phyloP scores from a whole-genome alignment of 106 monocot species.

The Allium cepa region DNA sequence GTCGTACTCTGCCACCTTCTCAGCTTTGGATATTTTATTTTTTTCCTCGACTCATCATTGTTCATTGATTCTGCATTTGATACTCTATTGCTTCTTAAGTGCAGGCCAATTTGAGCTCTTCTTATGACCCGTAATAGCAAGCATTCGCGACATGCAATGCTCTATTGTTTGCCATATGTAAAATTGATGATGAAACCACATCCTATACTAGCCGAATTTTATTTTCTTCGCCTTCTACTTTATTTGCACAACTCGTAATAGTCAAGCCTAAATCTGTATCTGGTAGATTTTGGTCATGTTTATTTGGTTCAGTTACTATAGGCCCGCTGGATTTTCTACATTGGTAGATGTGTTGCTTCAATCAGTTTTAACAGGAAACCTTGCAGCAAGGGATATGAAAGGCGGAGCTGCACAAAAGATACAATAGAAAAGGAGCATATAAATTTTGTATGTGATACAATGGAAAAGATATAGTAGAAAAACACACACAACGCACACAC shows the following conservation, averaged over 20 bases:
- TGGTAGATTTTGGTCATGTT: slow-evolving; percentile 16
- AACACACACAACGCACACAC: too few species aligned
- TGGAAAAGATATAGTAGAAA: too few species aligned
- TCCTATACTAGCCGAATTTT: slow-evolving; percentile 12
- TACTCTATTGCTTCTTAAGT: neutral
- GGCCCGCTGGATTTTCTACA: slow-evolving; percentile 13
- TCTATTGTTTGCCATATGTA: slow-evolving; percentile 32
- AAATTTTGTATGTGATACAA: too few species aligned
- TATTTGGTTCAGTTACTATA: slow-evolving; percentile 16
- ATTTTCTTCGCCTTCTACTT: slow-evolving; percentile 29
- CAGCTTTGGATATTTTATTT: slow-evolving; percentile 10
- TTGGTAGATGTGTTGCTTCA: neutral
- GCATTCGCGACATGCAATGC: slow-evolving; percentile 11
- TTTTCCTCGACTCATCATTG: too few species aligned
- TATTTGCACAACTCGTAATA: slow-evolving; percentile 8
- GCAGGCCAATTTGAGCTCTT: neutral
- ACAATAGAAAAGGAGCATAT: slow-evolving; percentile 1
- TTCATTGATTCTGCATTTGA: neutral
- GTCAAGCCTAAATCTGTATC: slow-evolving; percentile 16
- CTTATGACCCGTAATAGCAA: neutral
- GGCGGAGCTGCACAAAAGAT: slow-evolving; percentile 70
- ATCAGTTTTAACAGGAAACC: slow-evolving; percentile 38
- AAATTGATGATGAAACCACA: slow-evolving; percentile 10
- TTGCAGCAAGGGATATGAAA: slow-evolving; percentile 81
- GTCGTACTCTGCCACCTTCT: slow-evolving; percentile 28